A percentile compares a stretch with the other conserved stretches of the same genome.
Evolutionary conservation across 345 rosid species (phyloP).

Genomic region (Pugionium cornutum): DNA sequence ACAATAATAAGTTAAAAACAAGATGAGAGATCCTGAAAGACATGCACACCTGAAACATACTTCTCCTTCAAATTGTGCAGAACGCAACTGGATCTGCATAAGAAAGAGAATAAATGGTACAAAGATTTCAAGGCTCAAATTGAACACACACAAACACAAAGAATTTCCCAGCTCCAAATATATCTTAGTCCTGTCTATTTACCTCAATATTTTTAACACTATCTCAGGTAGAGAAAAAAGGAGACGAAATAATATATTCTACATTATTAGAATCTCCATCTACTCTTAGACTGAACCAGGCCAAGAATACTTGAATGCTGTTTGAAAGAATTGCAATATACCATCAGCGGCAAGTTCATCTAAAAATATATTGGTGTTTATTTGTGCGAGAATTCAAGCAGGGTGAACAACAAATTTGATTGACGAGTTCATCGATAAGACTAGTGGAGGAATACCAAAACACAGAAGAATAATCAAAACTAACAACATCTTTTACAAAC

Average conservation of each 20-base stretch:
- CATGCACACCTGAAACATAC: slow-evolving; percentile 71
- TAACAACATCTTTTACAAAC: slow-evolving; percentile 38
- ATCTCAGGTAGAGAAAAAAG: slow-evolving; percentile 2
- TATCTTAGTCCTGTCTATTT: not conserved
- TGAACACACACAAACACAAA: slow-evolving; percentile 6
- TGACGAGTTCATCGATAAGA: not conserved
- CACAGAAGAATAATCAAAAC: slow-evolving; percentile 20
- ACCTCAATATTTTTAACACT: not conserved
- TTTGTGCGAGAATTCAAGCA: not conserved
- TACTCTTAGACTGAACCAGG: slow-evolving; percentile 8
- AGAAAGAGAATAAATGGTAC: slow-evolving; percentile 19
- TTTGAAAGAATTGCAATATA: not conserved
- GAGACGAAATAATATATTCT: not conserved
- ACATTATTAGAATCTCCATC: slow-evolving; percentile 14
- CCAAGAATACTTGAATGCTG: not conserved
- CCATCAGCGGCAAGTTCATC: slow-evolving; percentile 1
- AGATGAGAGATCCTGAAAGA: slow-evolving; percentile 30
- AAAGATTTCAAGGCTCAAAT: slow-evolving; percentile 17
- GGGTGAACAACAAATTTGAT: no score
- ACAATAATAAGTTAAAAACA: not conserved
- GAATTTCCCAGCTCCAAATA: slow-evolving; percentile 6
- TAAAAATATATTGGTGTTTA: not conserved
- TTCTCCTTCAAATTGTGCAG: slow-evolving; percentile 80
- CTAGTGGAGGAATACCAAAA: not conserved
- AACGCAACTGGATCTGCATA: slow-evolving; percentile 66